Evolutionary conservation across 805 yeast species (phyloP), one percentile per base, ranked within the genome.

Genomic region (Clavispora asparagi): DNA sequence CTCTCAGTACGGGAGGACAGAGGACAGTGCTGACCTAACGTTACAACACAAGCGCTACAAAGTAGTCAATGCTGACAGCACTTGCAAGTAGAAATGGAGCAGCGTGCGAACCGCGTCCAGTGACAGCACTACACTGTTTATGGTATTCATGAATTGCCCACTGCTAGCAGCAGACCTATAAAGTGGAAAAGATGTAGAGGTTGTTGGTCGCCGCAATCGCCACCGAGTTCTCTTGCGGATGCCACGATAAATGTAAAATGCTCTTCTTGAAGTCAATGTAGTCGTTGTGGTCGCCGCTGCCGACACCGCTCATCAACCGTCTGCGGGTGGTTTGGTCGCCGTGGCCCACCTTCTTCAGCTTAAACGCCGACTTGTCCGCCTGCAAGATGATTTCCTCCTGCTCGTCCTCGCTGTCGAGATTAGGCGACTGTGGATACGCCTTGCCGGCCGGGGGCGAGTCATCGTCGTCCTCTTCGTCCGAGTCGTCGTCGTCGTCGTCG

Each of bases 191-290:
- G 50, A 87, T 85, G 70, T 85, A 87, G 57, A 88, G 77, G 70
- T 94, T 94, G 73, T 94, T 95, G 19, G 99, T 94, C 16, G 99
- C 98, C 41, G 98, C 98, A 61, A 94, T 87, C 38, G 99, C 99
- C 56, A 94, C 96, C 43, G 94, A 83, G 70, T 94, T 89, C 70
- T 95, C 99, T 56, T 75, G 77, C 53, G 99, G 99, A 74, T 94
- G 99, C 99, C 99, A 94, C 65, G 97, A 89, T 67, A 90, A 76
- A 70, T 94, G 98, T 67, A 92, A 76, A 50, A 94, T 91, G 67
- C 88, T 85, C 76, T 91, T 92, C 68, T 91, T 89, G 74, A 91
- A 94, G 69, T 95, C 98, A 55, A 91, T 87, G 54, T 82, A 78
- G 60, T 83, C 90, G 42, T 44, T 49, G 59, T 82, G 76, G 61